Evolutionary conservation across 495 filamentous ascomycete species (phyloP).

Genomic region (Penicillium cosmopolitanum): DNA sequence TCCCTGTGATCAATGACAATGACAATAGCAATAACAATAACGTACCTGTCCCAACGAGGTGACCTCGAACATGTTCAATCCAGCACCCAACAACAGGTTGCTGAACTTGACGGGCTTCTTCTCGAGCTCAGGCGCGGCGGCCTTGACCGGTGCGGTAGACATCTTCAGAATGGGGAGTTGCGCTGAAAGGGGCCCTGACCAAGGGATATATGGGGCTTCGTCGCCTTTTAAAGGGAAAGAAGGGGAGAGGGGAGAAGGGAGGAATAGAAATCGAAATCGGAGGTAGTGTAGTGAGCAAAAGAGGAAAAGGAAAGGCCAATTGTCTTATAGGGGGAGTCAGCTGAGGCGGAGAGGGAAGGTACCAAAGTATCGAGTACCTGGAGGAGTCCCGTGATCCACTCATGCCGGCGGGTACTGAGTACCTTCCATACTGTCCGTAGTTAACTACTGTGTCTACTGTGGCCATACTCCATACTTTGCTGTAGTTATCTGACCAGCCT

Average conservation of each 20-base stretch:
- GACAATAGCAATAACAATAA: background rate
- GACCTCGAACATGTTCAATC: slow-evolving; percentile 97
- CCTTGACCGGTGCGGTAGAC: slow-evolving; percentile 56
- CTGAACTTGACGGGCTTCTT: slow-evolving; percentile 99
- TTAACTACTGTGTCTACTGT: too few relatives aligned
- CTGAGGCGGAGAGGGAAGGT: slow-evolving; percentile 5
- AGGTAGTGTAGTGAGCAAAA: slow-evolving; percentile 18
- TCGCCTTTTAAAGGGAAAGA: slow-evolving; percentile 50
- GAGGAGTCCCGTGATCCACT: slow-evolving; percentile 25
- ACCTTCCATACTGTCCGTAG: slow-evolving; percentile 26
- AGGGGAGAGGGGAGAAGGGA: slow-evolving; percentile 17
- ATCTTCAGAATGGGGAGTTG: slow-evolving; percentile 49
- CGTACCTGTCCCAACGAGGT: slow-evolving; percentile 82
- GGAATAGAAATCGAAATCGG: slow-evolving; percentile 9
- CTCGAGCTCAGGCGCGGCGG: slow-evolving; percentile 64
- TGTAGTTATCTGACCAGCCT: too few relatives aligned
- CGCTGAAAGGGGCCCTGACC: slow-evolving; percentile 80
- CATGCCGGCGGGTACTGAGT: slow-evolving; percentile 32
- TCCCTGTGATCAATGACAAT: too few relatives aligned
- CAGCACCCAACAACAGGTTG: slow-evolving; percentile 94
- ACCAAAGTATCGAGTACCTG: slow-evolving; percentile 9
- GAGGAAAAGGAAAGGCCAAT: slow-evolving; percentile 14
- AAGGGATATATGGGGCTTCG: slow-evolving; percentile 85
- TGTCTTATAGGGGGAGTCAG: slow-evolving; percentile 28
- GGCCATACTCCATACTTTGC: too few relatives aligned